These are phyloP conservation scores for Nothopassalora personata DNA, from an alignment of 2,329 filamentous ascomycete genomes.

Conservation along the genomic window DNA sequence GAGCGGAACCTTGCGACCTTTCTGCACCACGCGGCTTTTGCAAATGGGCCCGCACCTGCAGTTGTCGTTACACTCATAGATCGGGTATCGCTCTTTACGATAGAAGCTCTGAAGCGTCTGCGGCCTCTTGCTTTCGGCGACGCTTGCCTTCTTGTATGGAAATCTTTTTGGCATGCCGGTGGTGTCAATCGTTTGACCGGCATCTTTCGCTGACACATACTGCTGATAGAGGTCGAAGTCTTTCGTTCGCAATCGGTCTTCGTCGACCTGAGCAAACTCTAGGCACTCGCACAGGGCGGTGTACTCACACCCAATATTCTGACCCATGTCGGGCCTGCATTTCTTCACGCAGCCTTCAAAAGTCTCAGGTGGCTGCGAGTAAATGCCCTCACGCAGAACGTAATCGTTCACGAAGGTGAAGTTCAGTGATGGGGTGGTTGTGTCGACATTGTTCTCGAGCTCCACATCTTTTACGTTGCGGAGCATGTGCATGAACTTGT, in stretches of 20 bases:
- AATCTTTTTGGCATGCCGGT: slow-evolving; percentile 48
- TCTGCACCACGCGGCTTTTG: slow-evolving; percentile 70
- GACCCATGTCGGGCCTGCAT: slow-evolving; percentile 54
- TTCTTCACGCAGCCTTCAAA: slow-evolving; percentile 57
- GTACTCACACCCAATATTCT: slow-evolving; percentile 57
- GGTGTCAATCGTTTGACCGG: slow-evolving; percentile 27
- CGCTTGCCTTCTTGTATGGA: slow-evolving; percentile 49
- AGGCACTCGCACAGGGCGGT: slow-evolving; percentile 60
- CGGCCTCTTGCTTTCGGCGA: slow-evolving; percentile 12
- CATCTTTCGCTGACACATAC: slow-evolving; percentile 19
- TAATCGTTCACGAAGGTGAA: slow-evolving; percentile 66
- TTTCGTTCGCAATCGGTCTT: slow-evolving; percentile 31
- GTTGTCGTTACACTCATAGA: slow-evolving; percentile 74
- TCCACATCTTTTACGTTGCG: slow-evolving; percentile 25
- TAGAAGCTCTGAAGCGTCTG: slow-evolving; percentile 37
- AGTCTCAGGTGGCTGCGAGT: slow-evolving; percentile 53
- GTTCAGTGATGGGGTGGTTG: slow-evolving; percentile 50
- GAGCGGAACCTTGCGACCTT: slow-evolving; percentile 63
- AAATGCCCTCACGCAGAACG: slow-evolving; percentile 56
- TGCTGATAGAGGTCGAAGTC: slow-evolving; percentile 16
- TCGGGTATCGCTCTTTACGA: slow-evolving; percentile 43
- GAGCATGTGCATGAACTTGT: slow-evolving; percentile 34
- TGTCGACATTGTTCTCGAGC: slow-evolving; percentile 54
- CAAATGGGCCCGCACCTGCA: slow-evolving; percentile 63
- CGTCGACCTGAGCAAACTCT: slow-evolving; percentile 52